Evolutionary conservation across 208 protist species (phyloP), one percentile per base, ranked within the genome.

Genomic region (Trypanosomatidae sp.): DNA sequence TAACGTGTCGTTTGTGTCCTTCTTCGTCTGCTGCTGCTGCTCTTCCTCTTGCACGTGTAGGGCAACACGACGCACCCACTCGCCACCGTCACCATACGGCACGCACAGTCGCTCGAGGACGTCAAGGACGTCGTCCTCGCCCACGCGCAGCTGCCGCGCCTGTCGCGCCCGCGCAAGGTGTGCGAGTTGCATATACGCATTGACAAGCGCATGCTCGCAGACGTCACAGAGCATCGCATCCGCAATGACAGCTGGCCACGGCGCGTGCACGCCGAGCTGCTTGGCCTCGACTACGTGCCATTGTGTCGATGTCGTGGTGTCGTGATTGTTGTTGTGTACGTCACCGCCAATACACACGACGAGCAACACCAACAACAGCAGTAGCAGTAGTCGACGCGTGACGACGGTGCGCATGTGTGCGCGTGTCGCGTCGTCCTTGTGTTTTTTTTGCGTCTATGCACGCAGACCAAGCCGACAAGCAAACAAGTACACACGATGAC

Each of bases 81-180:
- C 57, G 6, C 84, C 84, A 15, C 50, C 24, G 1, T 70, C 56
- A n/a, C 55, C 55, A 48, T 80, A 74, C 0, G 79, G 84, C 10
- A 76, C 61, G 45, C 84, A 92, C 30, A 89, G 26, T 7, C 72
- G 46, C 48, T 89, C 76, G 13, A 82, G 51, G 26, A 70, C 45
- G n/a, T 53, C 60, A 2, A 88, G 48, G 7, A 92, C 47, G 27
- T 76, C 66, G 18, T 92, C 83, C 50, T 92, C 78, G 2, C 53
- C 52, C 15, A 91, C 28, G 1, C 23, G 28, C n/a, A 85, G 62
- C 15, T 62, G 51, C 37, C 66, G 56, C 1, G 33, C 21, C 3
- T 57, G 43, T 33, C 39, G 39, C 21, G 57, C 53, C 23, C 60
- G 35, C 7, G 45, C 52, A 7, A 61, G 43, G 1, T n/a, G 15